A percentile compares a stretch with the other conserved stretches of the same genome.
Evolutionary conservation across 192 early-diverging fungal species (phyloP).

Genomic region (Coemansia sp.): DNA sequence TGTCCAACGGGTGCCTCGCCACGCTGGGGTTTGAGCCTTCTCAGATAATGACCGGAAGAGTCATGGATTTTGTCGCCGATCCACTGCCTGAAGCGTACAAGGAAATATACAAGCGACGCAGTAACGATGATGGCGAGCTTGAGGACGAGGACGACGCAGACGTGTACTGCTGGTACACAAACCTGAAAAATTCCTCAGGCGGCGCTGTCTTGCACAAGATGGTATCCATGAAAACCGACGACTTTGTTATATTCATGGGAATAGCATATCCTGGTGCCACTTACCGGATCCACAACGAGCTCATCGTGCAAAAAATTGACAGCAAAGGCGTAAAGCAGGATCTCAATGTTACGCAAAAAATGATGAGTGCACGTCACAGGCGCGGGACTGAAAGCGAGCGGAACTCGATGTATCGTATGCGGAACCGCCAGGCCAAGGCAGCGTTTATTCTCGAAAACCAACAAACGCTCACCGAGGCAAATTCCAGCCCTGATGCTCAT

Average conservation of each 20-base stretch:
- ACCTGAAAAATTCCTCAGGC: neutral
- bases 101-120: neutral
- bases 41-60: neutral
- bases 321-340: neutral
- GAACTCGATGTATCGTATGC: constrained; percentile 27
- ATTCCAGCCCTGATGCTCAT: neutral
- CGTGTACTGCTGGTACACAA: neutral
- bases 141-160: constrained; percentile 10
- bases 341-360: neutral
- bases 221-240: neutral
- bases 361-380: neutral
- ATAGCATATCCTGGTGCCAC: neutral
- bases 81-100: neutral
- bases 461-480: neutral
- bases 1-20: neutral
- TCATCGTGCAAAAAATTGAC: neutral
- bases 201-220: neutral
- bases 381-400: constrained; percentile 1
- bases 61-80: constrained; percentile 1
- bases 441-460: constrained; percentile 35
- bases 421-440: constrained; percentile 26
- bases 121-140: neutral
- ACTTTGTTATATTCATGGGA: neutral
- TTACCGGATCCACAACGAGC: neutral
- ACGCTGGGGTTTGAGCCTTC: constrained; percentile 4